Evolutionary conservation across 208 protist species (phyloP).

Genomic region (Trypanosoma scelopori): DNA sequence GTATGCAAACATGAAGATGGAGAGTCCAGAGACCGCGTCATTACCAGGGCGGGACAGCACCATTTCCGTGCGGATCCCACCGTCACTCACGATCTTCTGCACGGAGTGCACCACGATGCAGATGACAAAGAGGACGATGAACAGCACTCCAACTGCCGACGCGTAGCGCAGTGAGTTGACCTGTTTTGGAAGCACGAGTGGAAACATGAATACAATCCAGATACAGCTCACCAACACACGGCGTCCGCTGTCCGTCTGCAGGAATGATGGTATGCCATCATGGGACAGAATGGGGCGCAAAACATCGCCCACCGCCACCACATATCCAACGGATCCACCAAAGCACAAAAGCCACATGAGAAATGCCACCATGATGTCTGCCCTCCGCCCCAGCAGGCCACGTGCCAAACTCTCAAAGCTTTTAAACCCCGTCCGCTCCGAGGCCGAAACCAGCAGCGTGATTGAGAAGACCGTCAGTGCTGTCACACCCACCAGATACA

Average conservation of each 20-base stretch:
- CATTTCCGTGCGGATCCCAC: conserved; percentile 51
- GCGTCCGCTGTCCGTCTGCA: conserved; percentile 12
- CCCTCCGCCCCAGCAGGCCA: conserved; percentile 16
- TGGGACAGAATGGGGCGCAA: conserved; percentile 32
- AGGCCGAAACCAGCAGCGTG: conserved; percentile 23
- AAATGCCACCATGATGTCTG: conserved; percentile 24
- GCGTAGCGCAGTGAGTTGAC: conserved; percentile 61
- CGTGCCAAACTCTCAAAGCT: conserved; percentile 28
- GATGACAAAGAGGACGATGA: conserved; percentile 77
- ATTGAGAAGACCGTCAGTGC: conserved; percentile 46
- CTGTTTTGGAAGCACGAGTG: conserved; percentile 53
- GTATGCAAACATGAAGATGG: conserved; percentile 83
- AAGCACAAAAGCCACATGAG: conserved; percentile 52
- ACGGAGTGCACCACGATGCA: conserved; percentile 69
- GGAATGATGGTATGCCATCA: conserved; percentile 16
- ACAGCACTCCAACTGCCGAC: conserved; percentile 47
- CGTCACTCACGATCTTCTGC: conserved; percentile 54
- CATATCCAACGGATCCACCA: conserved; percentile 48
- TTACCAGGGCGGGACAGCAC: conserved; percentile 66
- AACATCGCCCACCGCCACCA: conserved; percentile 49
- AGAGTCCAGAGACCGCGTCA: conserved; percentile 62
- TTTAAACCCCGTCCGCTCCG: conserved; percentile 27
- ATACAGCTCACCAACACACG: conserved; percentile 36
- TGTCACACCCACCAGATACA: conserved; percentile 45
- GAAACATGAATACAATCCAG: conserved; percentile 67